Conservation (phyloP, 495 filamentous ascomycete genomes). For the Aspergillus ellipticus region DNA sequence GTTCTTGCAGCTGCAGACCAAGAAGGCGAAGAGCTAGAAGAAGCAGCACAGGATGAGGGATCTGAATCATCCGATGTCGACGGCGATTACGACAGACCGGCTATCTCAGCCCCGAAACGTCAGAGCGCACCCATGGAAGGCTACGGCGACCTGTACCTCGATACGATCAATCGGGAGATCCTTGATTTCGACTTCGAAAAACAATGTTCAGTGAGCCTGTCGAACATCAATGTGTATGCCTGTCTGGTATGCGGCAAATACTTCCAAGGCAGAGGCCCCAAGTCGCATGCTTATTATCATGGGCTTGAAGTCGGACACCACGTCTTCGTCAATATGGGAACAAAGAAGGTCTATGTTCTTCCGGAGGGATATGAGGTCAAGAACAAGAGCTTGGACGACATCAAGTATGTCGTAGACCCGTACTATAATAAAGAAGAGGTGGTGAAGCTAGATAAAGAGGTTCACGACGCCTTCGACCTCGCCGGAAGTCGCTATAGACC, state of each 20-base stretch:
- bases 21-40: slow-evolving; percentile 40
- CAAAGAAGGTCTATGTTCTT: slow-evolving; percentile 91
- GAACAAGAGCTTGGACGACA: slow-evolving; percentile 94
- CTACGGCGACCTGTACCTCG: slow-evolving; percentile 94
- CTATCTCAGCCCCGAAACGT: slow-evolving; percentile 46
- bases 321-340: slow-evolving; percentile 95
- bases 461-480: slow-evolving; percentile 72
- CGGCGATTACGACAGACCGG: slow-evolving; percentile 39
- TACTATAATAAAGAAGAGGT: slow-evolving; percentile 76
- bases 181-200: slow-evolving; percentile 98
- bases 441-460: slow-evolving; percentile 71
- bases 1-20: slow-evolving; percentile 35
- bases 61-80: slow-evolving; percentile 31
- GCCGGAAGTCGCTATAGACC: slow-evolving; percentile 79
- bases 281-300: slow-evolving; percentile 96
- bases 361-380: slow-evolving; percentile 97
- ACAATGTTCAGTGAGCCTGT: slow-evolving; percentile 89
- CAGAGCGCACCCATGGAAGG: slow-evolving; percentile 80
- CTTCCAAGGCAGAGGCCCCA: slow-evolving; percentile 89
- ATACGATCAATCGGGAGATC: slow-evolving; percentile 85
- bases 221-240: slow-evolving; percentile 98
- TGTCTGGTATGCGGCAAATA: slow-evolving; percentile 98
- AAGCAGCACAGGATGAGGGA: slow-evolving; percentile 28
- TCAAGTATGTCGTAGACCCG: slow-evolving; percentile 98
- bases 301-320: slow-evolving; percentile 93